Conservation (phyloP, 2,329 filamentous ascomycete species). For the Aureobasidium leucospermi region DNA sequence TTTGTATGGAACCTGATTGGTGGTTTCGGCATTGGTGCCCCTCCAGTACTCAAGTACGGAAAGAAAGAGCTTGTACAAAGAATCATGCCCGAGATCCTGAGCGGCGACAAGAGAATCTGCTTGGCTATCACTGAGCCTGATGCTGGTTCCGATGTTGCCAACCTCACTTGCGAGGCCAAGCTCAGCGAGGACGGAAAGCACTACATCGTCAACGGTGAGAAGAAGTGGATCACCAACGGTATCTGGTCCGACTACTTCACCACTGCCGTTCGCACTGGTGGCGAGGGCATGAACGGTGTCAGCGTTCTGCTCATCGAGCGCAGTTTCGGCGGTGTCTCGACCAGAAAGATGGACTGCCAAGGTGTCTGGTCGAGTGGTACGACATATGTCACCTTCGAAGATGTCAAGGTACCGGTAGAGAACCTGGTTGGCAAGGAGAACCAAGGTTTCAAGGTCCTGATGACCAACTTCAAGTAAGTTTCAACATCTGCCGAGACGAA, state of each 20-base stretch:
- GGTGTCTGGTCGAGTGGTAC: slow-evolving; percentile 94
- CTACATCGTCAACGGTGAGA: slow-evolving; percentile 98
- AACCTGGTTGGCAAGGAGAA: slow-evolving; percentile 97
- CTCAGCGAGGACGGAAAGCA: slow-evolving; percentile 92
- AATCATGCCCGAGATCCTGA: slow-evolving; percentile 79
- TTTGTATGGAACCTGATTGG: slow-evolving; percentile 96
- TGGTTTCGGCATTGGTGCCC: slow-evolving; percentile 92
- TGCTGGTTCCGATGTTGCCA: slow-evolving; percentile 90
- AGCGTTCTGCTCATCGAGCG: slow-evolving; percentile 89
- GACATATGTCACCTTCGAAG: slow-evolving; percentile 96
- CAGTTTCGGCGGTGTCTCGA: slow-evolving; percentile 73
- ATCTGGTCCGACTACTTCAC: slow-evolving; percentile 93
- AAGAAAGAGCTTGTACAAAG: slow-evolving; percentile 77
- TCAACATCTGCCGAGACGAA: slow-evolving; percentile 55
- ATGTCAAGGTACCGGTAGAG: slow-evolving; percentile 99
- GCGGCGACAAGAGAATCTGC: slow-evolving; percentile 94
- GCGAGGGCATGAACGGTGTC: slow-evolving; percentile 82
- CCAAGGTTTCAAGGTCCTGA: slow-evolving; percentile 96
- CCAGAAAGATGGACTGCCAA: slow-evolving; percentile 95
- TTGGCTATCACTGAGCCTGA: slow-evolving; percentile 94
- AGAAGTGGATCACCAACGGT: slow-evolving; percentile 99
- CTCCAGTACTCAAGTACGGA: slow-evolving; percentile 86
- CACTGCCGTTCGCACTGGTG: slow-evolving; percentile 85
- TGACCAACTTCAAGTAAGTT: slow-evolving; percentile 73
- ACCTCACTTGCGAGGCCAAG: slow-evolving; percentile 92